Evolutionary conservation across 768 basidiomycete species (phyloP).

Genomic region (Podaxis sp.): DNA sequence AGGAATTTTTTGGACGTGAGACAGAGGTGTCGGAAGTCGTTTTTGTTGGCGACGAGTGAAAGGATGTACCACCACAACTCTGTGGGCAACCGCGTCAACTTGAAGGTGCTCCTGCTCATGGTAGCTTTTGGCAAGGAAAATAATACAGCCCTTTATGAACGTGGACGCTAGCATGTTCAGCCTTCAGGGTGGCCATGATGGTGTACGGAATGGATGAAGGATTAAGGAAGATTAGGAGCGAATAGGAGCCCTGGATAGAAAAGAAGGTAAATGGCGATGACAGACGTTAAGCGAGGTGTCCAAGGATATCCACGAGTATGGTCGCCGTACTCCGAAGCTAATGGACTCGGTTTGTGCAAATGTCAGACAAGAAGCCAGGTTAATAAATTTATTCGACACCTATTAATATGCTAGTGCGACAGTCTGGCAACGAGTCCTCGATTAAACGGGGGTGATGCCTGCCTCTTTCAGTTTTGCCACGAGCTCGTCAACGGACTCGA

Average conservation of each 20-base stretch:
- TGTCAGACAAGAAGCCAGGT: background rate
- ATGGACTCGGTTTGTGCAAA: background rate
- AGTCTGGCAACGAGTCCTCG: background rate
- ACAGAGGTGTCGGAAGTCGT: slow-evolving; percentile 5
- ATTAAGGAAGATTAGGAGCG: background rate
- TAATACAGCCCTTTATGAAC: background rate
- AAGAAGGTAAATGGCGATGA: background rate
- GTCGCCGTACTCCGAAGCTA: background rate
- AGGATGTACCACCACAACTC: background rate
- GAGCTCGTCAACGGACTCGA: slow-evolving; percentile 85
- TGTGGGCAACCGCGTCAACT: background rate
- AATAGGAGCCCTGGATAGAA: background rate
- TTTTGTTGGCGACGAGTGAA: background rate
- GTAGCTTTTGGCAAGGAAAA: background rate
- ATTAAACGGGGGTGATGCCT: slow-evolving; percentile 46
- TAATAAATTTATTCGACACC: background rate
- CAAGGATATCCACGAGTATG: background rate
- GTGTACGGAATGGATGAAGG: background rate
- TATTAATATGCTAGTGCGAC: background rate
- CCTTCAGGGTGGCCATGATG: background rate
- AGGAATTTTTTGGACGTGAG: background rate
- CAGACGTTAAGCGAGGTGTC: background rate
- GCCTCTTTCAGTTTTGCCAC: slow-evolving; percentile 87
- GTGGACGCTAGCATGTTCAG: background rate
- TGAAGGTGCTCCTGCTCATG: background rate